A percentile compares a stretch with the other conserved stretches of the same genome.
phyloP scores from a whole-genome alignment of 257 asterid genomes.

The Solanum etuberosum region DNA sequence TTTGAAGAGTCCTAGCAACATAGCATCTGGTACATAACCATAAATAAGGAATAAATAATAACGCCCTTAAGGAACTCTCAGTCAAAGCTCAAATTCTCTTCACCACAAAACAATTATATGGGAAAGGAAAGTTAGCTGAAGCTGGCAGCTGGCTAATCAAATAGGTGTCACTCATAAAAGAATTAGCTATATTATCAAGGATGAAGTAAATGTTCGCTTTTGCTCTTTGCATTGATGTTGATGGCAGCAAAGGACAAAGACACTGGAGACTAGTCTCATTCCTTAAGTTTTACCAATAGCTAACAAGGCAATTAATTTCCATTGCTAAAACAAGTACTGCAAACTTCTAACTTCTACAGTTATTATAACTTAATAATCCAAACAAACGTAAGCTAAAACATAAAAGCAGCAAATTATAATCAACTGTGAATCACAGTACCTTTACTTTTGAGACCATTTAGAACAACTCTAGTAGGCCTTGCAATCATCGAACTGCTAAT shows the following conservation, averaged over 20 bases:
- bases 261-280: not conserved
- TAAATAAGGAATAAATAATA: not conserved
- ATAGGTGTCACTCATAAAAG: not conserved
- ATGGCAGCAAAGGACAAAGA: not conserved
- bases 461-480: conserved; percentile 58
- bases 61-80: not conserved
- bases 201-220: not conserved
- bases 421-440: conserved; percentile 16
- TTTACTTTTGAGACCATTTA: conserved; percentile 58
- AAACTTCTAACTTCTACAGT: not conserved
- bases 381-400: not conserved
- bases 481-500: conserved; percentile 59
- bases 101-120: not conserved
- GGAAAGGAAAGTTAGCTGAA: not conserved
- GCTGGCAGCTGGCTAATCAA: not conserved
- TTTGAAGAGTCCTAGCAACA: not conserved
- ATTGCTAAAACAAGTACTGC: not conserved
- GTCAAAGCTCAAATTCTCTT: not conserved
- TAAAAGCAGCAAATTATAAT: not conserved
- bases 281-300: not conserved
- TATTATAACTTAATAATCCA: not conserved
- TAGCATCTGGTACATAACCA: not conserved
- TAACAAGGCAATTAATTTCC: not conserved
- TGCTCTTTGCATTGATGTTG: not conserved
- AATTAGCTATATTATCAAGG: not conserved